These are phyloP conservation scores for Coleophoma eucalyptorum DNA, from an alignment of 2,329 filamentous ascomycete species.

Conservation along the genomic window DNA sequence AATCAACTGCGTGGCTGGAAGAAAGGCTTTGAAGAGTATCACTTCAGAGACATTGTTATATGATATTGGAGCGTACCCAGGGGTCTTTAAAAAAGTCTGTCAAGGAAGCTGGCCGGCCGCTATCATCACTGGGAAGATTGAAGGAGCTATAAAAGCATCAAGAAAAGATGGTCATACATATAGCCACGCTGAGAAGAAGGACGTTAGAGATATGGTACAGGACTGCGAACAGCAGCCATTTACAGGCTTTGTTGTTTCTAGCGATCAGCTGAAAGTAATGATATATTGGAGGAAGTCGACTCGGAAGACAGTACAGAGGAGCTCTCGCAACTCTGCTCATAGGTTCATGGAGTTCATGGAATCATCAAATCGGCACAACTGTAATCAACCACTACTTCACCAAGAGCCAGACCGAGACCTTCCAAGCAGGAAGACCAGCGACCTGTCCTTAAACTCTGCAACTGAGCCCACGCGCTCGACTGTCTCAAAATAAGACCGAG, in stretches of 20 bases:
- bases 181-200: not conserved
- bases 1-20: conserved; percentile 4
- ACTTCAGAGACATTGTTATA: conserved; percentile 6
- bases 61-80: conserved; percentile 9
- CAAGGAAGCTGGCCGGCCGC: conserved; percentile 4
- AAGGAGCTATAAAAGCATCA: not conserved
- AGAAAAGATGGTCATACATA: not conserved
- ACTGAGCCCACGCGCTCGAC: not conserved
- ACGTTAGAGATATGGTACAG: not conserved
- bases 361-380: not conserved
- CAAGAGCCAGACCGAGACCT: not conserved
- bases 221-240: conserved; percentile 1
- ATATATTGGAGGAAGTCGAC: not conserved
- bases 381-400: no score
- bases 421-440: not conserved
- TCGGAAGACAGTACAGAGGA: not conserved
- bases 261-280: no score
- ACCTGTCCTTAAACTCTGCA: not conserved
- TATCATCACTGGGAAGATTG: conserved; percentile 6
- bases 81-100: conserved; percentile 4
- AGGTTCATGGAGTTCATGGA: not conserved
- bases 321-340: not conserved
- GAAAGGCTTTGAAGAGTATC: conserved; percentile 5
- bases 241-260: not conserved
- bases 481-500: not conserved